These are phyloP conservation scores for Neonectria neomacrospora DNA, from an alignment of 2,329 filamentous ascomycete genomes.

Conservation along the genomic window DNA sequence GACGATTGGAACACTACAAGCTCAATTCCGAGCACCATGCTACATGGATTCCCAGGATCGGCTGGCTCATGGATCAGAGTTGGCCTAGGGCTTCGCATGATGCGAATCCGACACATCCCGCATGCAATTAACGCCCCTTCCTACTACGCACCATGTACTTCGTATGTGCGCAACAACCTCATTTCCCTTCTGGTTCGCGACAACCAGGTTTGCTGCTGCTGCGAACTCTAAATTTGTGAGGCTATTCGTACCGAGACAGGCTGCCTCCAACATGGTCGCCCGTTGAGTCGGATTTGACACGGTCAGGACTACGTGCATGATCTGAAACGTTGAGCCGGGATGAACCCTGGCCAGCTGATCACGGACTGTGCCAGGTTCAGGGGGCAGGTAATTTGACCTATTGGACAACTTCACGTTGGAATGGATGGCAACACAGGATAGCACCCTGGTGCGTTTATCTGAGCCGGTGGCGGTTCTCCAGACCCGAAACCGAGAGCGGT, in stretches of 20 bases:
- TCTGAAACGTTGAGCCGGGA: conserved; percentile 26
- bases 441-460: conserved; percentile 15
- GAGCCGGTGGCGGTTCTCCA: conserved; percentile 23
- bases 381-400: conserved; percentile 10
- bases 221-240: conserved; percentile 9
- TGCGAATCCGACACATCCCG: neutral
- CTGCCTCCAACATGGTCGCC: conserved; percentile 3
- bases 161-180: neutral
- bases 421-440: conserved; percentile 9
- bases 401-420: conserved; percentile 8
- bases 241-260: conserved; percentile 11
- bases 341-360: conserved; percentile 15
- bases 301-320: conserved; percentile 19
- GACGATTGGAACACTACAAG: conserved; percentile 3
- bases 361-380: conserved; percentile 27
- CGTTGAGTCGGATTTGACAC: conserved; percentile 10
- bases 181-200: conserved; percentile 9
- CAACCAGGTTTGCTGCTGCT: conserved; percentile 6
- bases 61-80: neutral
- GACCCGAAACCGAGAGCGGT: conserved; percentile 26
- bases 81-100: neutral
- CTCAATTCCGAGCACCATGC: neutral
- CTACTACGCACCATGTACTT: no score
- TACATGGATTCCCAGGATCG: neutral
- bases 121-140: neutral